phyloP scores from a whole-genome alignment of 163 green algal genomes.

The Chlorella variabilis region DNA sequence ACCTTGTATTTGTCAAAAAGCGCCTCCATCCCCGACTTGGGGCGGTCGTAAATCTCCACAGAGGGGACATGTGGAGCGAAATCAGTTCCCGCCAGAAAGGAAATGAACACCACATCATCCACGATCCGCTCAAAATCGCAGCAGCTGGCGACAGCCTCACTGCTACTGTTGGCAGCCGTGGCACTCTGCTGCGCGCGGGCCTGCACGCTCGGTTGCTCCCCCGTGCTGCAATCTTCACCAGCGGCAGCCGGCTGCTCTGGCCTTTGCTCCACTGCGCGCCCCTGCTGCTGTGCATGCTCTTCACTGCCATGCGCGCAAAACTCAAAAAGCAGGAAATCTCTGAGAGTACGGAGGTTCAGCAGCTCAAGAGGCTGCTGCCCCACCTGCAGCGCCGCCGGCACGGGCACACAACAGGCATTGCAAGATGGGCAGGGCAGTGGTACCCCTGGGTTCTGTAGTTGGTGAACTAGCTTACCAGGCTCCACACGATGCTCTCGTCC shows the following conservation, averaged over 20 bases:
- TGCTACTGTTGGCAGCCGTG: neutral
- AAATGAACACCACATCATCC: conserved; percentile 70
- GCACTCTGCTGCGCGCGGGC: neutral
- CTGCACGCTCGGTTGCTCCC: too few relatives aligned
- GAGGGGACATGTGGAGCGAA: conserved; percentile 96
- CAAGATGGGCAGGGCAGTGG: too few relatives aligned
- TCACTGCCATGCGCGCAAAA: conserved; percentile 20
- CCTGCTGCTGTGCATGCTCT: neutral
- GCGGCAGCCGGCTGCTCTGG: too few relatives aligned
- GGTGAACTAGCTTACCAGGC: neutral
- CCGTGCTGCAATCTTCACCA: neutral
- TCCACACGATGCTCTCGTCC: conserved; percentile 4
- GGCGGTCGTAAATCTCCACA: conserved; percentile 88
- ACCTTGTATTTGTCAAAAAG: conserved; percentile 88
- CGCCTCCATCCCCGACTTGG: conserved; percentile 89
- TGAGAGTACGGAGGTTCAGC: conserved; percentile 61
- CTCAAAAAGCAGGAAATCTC: conserved; percentile 61
- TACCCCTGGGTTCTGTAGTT: too few relatives aligned
- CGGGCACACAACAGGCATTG: too few relatives aligned
- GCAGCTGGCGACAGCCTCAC: neutral
- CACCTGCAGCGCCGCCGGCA: conserved; percentile 5
- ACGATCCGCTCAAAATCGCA: conserved; percentile 76
- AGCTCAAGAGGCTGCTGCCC: conserved; percentile 84
- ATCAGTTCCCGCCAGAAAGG: conserved; percentile 81
- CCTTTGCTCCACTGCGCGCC: neutral